A percentile compares a stretch with the other conserved stretches of the same genome.
phyloP scores from a whole-genome alignment of 345 rosid species.

The Iberis pinnata region DNA sequence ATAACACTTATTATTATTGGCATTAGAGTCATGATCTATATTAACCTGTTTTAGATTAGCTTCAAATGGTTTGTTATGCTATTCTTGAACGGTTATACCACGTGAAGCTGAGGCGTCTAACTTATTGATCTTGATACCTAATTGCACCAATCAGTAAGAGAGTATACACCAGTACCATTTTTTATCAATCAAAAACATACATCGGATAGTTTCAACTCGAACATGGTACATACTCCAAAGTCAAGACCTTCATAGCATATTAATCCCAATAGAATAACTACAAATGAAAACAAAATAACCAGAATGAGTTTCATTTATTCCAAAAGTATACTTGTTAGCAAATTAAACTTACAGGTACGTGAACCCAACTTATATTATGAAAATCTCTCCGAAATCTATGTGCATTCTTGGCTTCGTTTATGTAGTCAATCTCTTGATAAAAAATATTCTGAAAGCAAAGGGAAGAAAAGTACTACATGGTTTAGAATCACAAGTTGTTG shows the following conservation, averaged over 20 bases:
- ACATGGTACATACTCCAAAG: constrained; percentile 98
- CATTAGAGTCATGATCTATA: no score
- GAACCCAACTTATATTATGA: constrained; percentile 86
- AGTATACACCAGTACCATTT: background rate
- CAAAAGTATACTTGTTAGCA: background rate
- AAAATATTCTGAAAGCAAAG: no score
- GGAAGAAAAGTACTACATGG: no score
- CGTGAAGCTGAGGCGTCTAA: constrained; percentile 53
- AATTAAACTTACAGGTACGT: constrained; percentile 71
- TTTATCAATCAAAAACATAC: constrained; percentile 11
- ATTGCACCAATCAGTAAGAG: constrained; percentile 8
- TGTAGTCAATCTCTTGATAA: constrained; percentile 90
- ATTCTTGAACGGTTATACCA: constrained; percentile 62
- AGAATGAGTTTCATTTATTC: constrained; percentile 6
- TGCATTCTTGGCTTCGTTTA: constrained; percentile 92
- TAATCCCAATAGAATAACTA: constrained; percentile 92
- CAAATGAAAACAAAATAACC: constrained; percentile 17
- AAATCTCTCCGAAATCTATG: constrained; percentile 84
- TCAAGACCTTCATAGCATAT: constrained; percentile 82
- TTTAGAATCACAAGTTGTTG: no score
- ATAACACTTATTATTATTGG: no score
- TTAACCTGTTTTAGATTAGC: constrained; percentile 89
- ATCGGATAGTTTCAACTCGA: constrained; percentile 21
- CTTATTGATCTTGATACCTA: constrained; percentile 77
- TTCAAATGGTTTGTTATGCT: constrained; percentile 74